A percentile compares a stretch with the other conserved stretches of the same genome.
phyloP scores from a whole-genome alignment of 2,329 filamentous ascomycete species.

The Hymenoscyphus occultus region DNA sequence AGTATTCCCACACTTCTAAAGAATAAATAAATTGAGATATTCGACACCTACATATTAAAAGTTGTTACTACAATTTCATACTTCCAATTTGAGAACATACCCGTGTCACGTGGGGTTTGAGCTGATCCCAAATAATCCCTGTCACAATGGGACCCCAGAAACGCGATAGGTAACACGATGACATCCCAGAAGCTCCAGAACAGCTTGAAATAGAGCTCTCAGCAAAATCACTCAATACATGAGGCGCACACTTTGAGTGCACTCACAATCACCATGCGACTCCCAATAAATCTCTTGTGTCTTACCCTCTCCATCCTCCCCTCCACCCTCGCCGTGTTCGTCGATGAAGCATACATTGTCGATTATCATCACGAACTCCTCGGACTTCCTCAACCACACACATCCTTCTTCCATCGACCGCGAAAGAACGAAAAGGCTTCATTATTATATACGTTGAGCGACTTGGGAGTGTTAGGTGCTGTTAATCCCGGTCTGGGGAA shows the following conservation, averaged over 20 bases:
- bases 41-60: too few relatives aligned
- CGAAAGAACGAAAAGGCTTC: slow-evolving; percentile 78
- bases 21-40: too few relatives aligned
- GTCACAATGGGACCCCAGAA: neutral
- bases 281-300: slow-evolving; percentile 31
- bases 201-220: slow-evolving; percentile 1
- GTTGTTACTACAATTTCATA: too few relatives aligned
- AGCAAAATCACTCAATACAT: slow-evolving; percentile 1
- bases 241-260: slow-evolving; percentile 9
- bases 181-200: slow-evolving; percentile 1
- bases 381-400: slow-evolving; percentile 74
- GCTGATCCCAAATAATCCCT: neutral
- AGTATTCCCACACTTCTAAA: too few relatives aligned
- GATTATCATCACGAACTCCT: slow-evolving; percentile 92
- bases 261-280: slow-evolving; percentile 27
- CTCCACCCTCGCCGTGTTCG: slow-evolving; percentile 63
- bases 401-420: slow-evolving; percentile 94
- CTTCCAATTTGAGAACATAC: too few relatives aligned
- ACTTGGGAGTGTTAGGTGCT: slow-evolving; percentile 78
- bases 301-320: slow-evolving; percentile 34
- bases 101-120: neutral
- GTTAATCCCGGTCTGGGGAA: slow-evolving; percentile 84
- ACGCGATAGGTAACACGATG: neutral
- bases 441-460: slow-evolving; percentile 86
- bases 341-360: slow-evolving; percentile 85